phyloP scores from a whole-genome alignment of 768 basidiomycete species.

The Boletus barrowsii region DNA sequence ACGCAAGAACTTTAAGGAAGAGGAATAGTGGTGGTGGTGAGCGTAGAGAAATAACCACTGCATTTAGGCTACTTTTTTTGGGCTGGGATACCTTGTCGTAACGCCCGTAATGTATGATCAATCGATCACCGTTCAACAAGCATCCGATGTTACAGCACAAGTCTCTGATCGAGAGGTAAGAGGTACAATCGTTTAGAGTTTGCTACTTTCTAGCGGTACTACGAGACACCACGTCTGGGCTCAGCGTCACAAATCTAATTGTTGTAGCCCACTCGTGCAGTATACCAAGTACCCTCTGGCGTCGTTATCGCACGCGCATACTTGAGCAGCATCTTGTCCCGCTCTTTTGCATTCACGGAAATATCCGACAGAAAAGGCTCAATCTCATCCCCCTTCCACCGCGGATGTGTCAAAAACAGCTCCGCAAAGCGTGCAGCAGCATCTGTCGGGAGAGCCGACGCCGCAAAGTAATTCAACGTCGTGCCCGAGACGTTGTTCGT shows the following conservation, averaged over 20 bases:
- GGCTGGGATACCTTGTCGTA: neutral
- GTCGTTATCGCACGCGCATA: constrained; percentile 79
- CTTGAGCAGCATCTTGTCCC: constrained; percentile 85
- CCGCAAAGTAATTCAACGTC: constrained; percentile 71
- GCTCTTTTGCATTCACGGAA: constrained; percentile 78
- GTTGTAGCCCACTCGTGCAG: constrained; percentile 61
- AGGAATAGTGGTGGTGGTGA: neutral
- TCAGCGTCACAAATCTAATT: constrained; percentile 28
- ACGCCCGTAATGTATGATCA: neutral
- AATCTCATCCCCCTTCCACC: constrained; percentile 81
- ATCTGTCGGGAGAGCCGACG: constrained; percentile 68
- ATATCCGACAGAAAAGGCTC: constrained; percentile 79
- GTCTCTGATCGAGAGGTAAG: too few relatives aligned
- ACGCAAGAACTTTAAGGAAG: constrained; percentile 19
- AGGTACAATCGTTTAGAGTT: too few relatives aligned
- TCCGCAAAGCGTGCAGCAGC: constrained; percentile 82
- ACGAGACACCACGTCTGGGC: too few relatives aligned
- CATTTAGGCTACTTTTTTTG: neutral
- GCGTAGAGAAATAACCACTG: neutral
- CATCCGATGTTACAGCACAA: neutral
- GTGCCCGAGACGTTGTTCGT: constrained; percentile 33
- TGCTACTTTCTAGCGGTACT: too few relatives aligned
- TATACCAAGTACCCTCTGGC: constrained; percentile 67
- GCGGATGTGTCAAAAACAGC: constrained; percentile 75
- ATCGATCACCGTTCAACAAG: neutral